Evolutionary conservation across 371 early-diverging fungal genomes (phyloP), one percentile per base, ranked within the genome.

Genomic region (Rhizopus stolonifer): DNA sequence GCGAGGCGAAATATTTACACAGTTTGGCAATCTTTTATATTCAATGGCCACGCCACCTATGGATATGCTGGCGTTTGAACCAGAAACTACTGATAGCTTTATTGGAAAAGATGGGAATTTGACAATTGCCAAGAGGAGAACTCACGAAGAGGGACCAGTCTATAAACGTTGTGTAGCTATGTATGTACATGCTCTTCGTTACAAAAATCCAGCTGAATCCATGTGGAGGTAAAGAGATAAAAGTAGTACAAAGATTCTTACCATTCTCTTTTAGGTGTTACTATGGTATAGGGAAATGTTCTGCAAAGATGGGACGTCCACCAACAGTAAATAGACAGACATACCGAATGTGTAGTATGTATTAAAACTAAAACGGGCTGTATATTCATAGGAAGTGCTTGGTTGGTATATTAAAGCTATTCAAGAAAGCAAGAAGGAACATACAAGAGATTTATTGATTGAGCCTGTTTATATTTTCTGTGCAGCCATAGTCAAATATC

Each of bases 11-110:
- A 72, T 87, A 64, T 81, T 79, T 43, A 48, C 23, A 15, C 79
- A 83, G 14, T 85, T 85, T 58, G 88, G 90, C 7, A 67, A 69
- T 39, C 69, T 87, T 14, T 57, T 83, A 13, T 83, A 85, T 52
- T 71, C 82, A 8, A 88, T 88, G 52, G 67, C 75, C n/a, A 74
- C 83, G 2, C 60, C 74, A 17, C 91, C 91, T 2, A 87, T 90
- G 86, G 56, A 67, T n/a, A 80, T 82, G 68, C 70, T 69, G 31
- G 83, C 86, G 0, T 65, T 80, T 33, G 45, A 56, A 40, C 39
- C 49, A 7, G 39, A 58, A 29, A 24, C 18, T 44, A 15, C 29
- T 15, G 46, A 46, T 14, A 39, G 53, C 6, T 46, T 24, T 6
- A 21, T 70, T 23, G 46, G 40, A 3, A 14, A 29, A 14, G 54